Conservation (phyloP, 2,329 filamentous ascomycete species). For the Arthrinium phaeospermum region DNA sequence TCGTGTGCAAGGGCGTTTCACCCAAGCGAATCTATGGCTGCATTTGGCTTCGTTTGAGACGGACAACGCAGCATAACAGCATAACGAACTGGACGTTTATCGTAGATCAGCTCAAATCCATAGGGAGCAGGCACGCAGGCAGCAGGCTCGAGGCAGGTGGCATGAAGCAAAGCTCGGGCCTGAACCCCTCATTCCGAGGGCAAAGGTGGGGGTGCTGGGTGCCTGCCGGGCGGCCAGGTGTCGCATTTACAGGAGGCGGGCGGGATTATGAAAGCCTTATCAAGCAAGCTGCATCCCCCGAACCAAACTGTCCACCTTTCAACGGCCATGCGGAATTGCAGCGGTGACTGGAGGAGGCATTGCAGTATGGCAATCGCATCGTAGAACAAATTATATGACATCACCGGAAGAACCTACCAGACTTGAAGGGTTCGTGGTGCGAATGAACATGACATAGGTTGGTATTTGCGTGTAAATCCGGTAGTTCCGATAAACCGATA, state of each 20-base stretch:
- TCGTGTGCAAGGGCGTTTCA: not conserved
- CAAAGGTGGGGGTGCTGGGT: not conserved
- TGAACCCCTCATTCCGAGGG: constrained; percentile 4
- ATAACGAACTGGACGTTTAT: not conserved
- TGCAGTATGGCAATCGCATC: not conserved
- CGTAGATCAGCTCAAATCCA: constrained; percentile 3
- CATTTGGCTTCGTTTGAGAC: constrained; percentile 6
- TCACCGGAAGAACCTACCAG: not conserved
- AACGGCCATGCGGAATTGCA: not conserved
- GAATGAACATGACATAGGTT: not conserved
- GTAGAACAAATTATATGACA: not conserved
- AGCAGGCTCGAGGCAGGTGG: not conserved
- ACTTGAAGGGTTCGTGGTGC: not conserved
- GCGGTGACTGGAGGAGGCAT: not conserved
- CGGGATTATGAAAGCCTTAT: constrained; percentile 11
- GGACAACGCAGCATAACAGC: constrained; percentile 3
- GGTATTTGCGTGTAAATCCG: not conserved
- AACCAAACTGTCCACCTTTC: not conserved
- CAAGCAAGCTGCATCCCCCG: not conserved
- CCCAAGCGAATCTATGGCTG: not conserved
- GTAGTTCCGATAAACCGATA: not conserved
- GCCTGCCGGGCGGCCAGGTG: not conserved
- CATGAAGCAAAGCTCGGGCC: not conserved
- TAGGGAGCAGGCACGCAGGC: not conserved
- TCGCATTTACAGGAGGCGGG: not conserved